Evolutionary conservation across 345 rosid species (phyloP).

Genomic region (Salix arbutifolia): DNA sequence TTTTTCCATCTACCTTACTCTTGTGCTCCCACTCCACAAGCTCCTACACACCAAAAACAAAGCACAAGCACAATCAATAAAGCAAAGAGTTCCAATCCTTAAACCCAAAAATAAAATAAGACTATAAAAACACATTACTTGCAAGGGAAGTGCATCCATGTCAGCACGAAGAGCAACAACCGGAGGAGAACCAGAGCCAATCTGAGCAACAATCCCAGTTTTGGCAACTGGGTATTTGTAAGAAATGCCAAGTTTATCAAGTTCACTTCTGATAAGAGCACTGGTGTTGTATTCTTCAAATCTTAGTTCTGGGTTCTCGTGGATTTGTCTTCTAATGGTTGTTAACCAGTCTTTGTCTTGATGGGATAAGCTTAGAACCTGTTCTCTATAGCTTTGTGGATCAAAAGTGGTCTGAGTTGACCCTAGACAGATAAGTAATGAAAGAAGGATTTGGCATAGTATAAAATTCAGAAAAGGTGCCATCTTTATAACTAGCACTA

Average conservation of each 20-base stretch:
- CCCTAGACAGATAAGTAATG: constrained; percentile 9
- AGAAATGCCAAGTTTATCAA: constrained; percentile 50
- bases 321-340: constrained; percentile 66
- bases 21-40: constrained; percentile 82
- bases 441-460: background rate
- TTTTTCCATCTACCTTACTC: constrained; percentile 69
- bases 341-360: constrained; percentile 57
- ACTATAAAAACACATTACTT: constrained; percentile 18
- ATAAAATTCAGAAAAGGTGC: background rate
- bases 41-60: constrained; percentile 41
- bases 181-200: constrained; percentile 68
- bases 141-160: constrained; percentile 77
- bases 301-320: constrained; percentile 73
- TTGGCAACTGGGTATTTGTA: constrained; percentile 60
- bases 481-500: background rate
- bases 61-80: background rate
- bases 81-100: background rate
- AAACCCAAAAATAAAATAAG: background rate
- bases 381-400: constrained; percentile 18
- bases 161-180: constrained; percentile 84
- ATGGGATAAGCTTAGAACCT: constrained; percentile 41
- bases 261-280: constrained; percentile 61
- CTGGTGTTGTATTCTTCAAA: constrained; percentile 71
- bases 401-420: constrained; percentile 3
- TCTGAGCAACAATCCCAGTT: constrained; percentile 68